These are phyloP conservation scores for Aureobasidium sp. DNA, from an alignment of 2,329 filamentous ascomycete genomes.

Conservation along the genomic window DNA sequence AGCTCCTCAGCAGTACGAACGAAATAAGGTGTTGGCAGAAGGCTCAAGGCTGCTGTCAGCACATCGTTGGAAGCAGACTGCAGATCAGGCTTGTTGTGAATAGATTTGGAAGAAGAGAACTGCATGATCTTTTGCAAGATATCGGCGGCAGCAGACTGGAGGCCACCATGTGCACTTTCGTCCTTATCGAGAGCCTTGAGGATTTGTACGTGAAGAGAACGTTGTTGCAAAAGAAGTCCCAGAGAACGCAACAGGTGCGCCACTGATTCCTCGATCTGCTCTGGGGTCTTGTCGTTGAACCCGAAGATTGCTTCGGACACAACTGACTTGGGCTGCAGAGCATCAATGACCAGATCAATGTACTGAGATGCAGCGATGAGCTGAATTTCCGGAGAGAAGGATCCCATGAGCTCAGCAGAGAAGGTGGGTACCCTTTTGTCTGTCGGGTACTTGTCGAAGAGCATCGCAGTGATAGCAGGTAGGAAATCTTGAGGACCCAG, in stretches of 20 bases:
- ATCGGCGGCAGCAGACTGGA: conserved; percentile 29
- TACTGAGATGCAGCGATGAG: conserved; percentile 66
- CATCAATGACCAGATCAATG: conserved; percentile 64
- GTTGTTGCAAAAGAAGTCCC: conserved; percentile 23
- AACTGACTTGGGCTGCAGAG: conserved; percentile 64
- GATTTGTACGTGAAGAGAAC: conserved; percentile 12
- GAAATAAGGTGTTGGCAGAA: conserved; percentile 81
- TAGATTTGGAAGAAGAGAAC: conserved; percentile 5
- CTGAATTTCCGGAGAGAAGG: conserved; percentile 67
- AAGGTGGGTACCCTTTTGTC: conserved; percentile 68
- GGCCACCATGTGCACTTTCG: background rate
- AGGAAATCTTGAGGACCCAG: conserved; percentile 80
- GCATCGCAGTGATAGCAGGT: conserved; percentile 78
- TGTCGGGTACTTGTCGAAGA: conserved; percentile 81
- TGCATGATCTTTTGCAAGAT: conserved; percentile 29
- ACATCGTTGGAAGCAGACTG: conserved; percentile 48
- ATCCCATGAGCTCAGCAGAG: conserved; percentile 61
- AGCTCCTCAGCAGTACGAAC: conserved; percentile 79
- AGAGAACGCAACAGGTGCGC: conserved; percentile 28
- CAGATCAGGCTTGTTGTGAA: conserved; percentile 26
- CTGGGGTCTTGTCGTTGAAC: conserved; percentile 40
- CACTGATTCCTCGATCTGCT: conserved; percentile 28
- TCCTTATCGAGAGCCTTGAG: conserved; percentile 13
- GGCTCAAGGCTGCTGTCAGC: conserved; percentile 69
- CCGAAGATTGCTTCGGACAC: conserved; percentile 67